Conservation (phyloP, 2,329 filamentous ascomycete species). For the Trichoderma afroharzianum region DNA sequence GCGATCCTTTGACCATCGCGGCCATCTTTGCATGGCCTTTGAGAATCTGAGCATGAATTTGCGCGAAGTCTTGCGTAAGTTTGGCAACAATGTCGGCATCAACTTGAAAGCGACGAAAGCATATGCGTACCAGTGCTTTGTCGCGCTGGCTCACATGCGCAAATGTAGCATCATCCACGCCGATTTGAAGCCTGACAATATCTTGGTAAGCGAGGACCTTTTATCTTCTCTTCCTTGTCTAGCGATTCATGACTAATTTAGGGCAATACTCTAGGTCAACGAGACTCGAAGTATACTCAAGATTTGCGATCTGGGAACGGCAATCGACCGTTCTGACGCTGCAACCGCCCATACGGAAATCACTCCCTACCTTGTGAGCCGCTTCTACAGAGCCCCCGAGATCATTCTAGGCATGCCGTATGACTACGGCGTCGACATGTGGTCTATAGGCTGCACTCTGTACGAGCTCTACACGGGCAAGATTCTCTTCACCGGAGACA, state of each 20-base stretch:
- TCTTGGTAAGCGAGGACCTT: slow-evolving; percentile 58
- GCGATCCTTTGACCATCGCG: slow-evolving; percentile 87
- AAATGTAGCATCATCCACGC: slow-evolving; percentile 93
- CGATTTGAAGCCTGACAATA: slow-evolving; percentile 97
- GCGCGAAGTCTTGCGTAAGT: slow-evolving; percentile 91
- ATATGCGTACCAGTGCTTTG: slow-evolving; percentile 92
- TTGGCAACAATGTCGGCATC: slow-evolving; percentile 89
- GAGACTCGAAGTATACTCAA: slow-evolving; percentile 82
- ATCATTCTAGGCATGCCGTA: slow-evolving; percentile 96
- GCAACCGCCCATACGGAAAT: slow-evolving; percentile 73
- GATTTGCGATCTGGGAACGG: slow-evolving; percentile 95
- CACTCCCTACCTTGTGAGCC: slow-evolving; percentile 91
- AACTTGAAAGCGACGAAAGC: slow-evolving; percentile 81
- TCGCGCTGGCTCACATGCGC: slow-evolving; percentile 80
- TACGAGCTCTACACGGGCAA: slow-evolving; percentile 98
- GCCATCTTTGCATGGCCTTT: slow-evolving; percentile 94
- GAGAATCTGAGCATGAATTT: slow-evolving; percentile 93
- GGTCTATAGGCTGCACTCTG: slow-evolving; percentile 95
- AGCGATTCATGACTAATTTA: slow-evolving; percentile 25
- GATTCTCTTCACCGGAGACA: slow-evolving; percentile 89
- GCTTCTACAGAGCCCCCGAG: slow-evolving; percentile 95
- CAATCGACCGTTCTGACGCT: slow-evolving; percentile 79
- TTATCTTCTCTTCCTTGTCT: neutral
- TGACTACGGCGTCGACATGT: slow-evolving; percentile 92
- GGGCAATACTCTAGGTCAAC: slow-evolving; percentile 56